A percentile compares a stretch with the other conserved stretches of the same genome.
phyloP scores from a whole-genome alignment of 2,329 filamentous ascomycete genomes.

The Cryphonectria nitschkei region DNA sequence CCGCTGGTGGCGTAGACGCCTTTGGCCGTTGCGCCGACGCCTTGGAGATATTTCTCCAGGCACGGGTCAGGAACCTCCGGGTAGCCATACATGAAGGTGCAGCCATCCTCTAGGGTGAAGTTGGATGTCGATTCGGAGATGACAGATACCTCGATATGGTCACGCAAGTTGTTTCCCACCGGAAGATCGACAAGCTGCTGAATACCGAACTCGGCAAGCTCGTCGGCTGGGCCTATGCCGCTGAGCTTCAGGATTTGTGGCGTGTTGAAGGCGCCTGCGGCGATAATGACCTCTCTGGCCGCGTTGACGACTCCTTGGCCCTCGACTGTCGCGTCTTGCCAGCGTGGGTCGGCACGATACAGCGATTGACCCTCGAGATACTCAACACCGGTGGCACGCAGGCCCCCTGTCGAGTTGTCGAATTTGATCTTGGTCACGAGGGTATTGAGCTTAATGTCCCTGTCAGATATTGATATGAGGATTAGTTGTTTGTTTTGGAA shows the following conservation, averaged over 20 bases:
- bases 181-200: slow-evolving; percentile 56
- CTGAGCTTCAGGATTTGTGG: slow-evolving; percentile 58
- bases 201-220: slow-evolving; percentile 45
- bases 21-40: slow-evolving; percentile 29
- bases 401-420: slow-evolving; percentile 8
- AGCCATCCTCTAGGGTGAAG: slow-evolving; percentile 42
- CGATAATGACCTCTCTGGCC: slow-evolving; percentile 52
- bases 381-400: slow-evolving; percentile 20
- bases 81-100: slow-evolving; percentile 38
- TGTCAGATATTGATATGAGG: not conserved
- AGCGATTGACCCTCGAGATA: slow-evolving; percentile 47
- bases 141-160: slow-evolving; percentile 56
- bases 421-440: slow-evolving; percentile 27
- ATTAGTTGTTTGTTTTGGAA: not conserved
- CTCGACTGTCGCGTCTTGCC: slow-evolving; percentile 35
- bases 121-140: slow-evolving; percentile 46
- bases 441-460: slow-evolving; percentile 24
- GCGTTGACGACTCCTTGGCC: slow-evolving; percentile 41
- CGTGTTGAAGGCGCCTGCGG: slow-evolving; percentile 56
- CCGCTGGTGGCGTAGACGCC: slow-evolving; percentile 43
- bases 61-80: slow-evolving; percentile 41
- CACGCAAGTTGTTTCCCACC: slow-evolving; percentile 63
- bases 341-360: slow-evolving; percentile 55
- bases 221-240: slow-evolving; percentile 48
- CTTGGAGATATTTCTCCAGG: slow-evolving; percentile 34